Evolutionary conservation across 441 rosid genomes (phyloP), one percentile per base, ranked within the genome.

Genomic region (Biscutella laevigata): DNA sequence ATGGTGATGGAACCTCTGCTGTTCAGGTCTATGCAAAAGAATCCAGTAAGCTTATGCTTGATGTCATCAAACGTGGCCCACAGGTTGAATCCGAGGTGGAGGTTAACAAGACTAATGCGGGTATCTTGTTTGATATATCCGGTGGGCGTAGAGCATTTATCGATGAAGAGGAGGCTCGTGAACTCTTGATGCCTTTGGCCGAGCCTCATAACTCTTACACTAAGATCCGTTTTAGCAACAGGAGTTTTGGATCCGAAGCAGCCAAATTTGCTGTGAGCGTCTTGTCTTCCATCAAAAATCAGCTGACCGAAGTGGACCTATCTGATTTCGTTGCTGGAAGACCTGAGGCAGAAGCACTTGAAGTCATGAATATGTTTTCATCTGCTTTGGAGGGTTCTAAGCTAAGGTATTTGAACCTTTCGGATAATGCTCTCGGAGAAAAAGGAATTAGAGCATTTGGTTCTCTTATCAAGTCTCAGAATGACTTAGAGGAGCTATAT

Each of bases 1-100:
- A 81, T 66, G 74, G 77, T 52, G 88, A 81, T 55, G 88, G 88
- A 33, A 67, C 80, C 53, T 78, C 84, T 32, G 80, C 84, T 7
- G 88, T 81, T 55, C 88, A 75, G 56, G 54, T 78, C 43, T 81
- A 81, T 68, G 84, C 84, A 6, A 81, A 79, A 64, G 84, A 81
- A 47, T 81, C 80, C 2, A 76, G 88, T 47, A 81, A 74, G 59
- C 68, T 72, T 21, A 76, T 81, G 78, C 71, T 81, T 42, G 77
- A 78, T 33, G 84, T 73, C 38, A 73, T 81, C 32, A 81, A 81
- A 54, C 70, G 82, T 57, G 88, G 88, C 29, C 84, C 88, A 4
- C 60, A 36, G 49, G 30, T 17, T 0, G 74, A 71, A 4, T 61
- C 58, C 10, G 71, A 64, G 38, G 78, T 57, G 14, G 70, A 53